A percentile compares a stretch with the other conserved stretches of the same genome.
phyloP scores from a whole-genome alignment of 2,329 filamentous ascomycete species.

The Colletotrichum lentis region DNA sequence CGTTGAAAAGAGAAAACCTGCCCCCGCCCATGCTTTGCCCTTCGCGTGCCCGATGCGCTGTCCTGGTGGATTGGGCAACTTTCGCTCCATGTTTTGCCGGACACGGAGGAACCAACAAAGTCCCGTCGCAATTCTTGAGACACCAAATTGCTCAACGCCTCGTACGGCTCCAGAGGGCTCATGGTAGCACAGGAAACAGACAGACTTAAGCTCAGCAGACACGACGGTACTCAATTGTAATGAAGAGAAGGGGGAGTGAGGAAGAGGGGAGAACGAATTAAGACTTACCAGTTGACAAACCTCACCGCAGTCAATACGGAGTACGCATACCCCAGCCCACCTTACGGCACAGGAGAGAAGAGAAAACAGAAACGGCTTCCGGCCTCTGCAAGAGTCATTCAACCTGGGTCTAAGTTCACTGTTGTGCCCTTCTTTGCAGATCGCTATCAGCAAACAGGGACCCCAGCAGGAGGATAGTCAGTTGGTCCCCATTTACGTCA shows the following conservation, averaged over 20 bases:
- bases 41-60: constrained; percentile 5
- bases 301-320: neutral
- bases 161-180: neutral
- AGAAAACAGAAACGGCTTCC: constrained; percentile 9
- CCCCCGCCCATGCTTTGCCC: neutral
- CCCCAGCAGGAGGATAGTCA: neutral
- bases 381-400: constrained; percentile 9
- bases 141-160: neutral
- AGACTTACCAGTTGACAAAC: neutral
- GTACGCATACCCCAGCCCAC: neutral
- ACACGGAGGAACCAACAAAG: neutral
- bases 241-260: neutral
- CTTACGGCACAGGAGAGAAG: neutral
- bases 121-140: neutral
- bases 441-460: constrained; percentile 28
- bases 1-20: constrained; percentile 22
- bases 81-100: neutral
- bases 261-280: neutral
- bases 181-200: no score
- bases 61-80: neutral
- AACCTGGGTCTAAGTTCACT: neutral
- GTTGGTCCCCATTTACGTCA: constrained; percentile 21
- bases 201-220: neutral
- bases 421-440: constrained; percentile 25
- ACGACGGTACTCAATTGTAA: neutral